Base-by-base conservation (phyloP, 2,329 filamentous ascomycete genomes). In the Penicillium polonicum region DNA sequence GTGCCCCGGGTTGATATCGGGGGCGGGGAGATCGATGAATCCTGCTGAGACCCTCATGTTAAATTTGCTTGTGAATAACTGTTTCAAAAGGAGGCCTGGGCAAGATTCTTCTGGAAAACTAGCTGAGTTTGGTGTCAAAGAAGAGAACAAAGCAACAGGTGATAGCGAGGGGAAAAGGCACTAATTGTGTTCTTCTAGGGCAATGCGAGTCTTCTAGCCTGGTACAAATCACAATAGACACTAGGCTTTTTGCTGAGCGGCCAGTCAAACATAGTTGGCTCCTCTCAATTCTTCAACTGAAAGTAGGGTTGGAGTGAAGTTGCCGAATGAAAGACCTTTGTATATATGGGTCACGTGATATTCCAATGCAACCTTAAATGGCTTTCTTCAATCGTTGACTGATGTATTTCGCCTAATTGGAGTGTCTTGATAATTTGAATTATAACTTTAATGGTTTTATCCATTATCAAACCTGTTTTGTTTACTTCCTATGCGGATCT, bases 311-410 rank as follows among this genome's bases (percentile, higher is more conserved):
- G 38, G 9, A 44, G 31, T 38, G 46, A 52, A 52, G 53, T 51
- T 15, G 53, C 38, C 39, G 13, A 15, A 56, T 52, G 39, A 39
- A 43, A 52, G 52, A 21, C 36, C n/a, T 50, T 27, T 56, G 39
- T 56, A 56, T 56, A 56, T 56, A 56, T 2, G 10, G 3, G 25
- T 51, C 53, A 56, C 53, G 53, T 56, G 53, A 36, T 15, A 10
- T 29, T 6, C n/a, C n/a, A 21, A 52, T 52, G 39, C 39, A 56
- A 56, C 53, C 46, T 52, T 48, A 33, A 31, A 53, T 29, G 25
- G 36, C 9, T 51, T 38, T 53, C 21, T 27, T 45, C 13, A 23
- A 2, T 12, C 13, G 19, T n/a, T 23, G 15, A 48, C 29, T 23
- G 29, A 33, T 2, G 44, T 48, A 35, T 48, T 46, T 33, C 5